phyloP scores from a whole-genome alignment of 345 rosid species.

The Salix caprea region DNA sequence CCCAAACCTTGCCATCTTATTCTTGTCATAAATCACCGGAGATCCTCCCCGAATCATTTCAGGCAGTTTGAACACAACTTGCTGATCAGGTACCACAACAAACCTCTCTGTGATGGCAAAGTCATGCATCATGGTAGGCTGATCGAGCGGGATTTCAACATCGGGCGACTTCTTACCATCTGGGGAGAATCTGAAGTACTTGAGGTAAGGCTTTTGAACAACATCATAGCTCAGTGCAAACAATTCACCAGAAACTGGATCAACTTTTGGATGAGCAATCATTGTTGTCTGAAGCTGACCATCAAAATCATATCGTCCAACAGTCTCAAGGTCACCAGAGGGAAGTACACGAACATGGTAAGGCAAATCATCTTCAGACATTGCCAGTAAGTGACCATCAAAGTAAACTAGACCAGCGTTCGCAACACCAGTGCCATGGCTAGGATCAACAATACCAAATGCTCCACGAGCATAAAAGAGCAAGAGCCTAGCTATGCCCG shows the following conservation, averaged over 20 bases:
- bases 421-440: slow-evolving; percentile 69
- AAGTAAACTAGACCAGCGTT: slow-evolving; percentile 88
- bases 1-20: slow-evolving; percentile 69
- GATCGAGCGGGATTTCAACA: slow-evolving; percentile 57
- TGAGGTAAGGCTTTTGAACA: slow-evolving; percentile 64
- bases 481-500: slow-evolving; percentile 71
- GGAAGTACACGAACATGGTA: slow-evolving; percentile 65
- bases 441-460: slow-evolving; percentile 58
- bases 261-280: slow-evolving; percentile 93
- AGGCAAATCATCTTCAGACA: slow-evolving; percentile 90
- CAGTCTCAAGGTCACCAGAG: slow-evolving; percentile 58
- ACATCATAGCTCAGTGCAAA: slow-evolving; percentile 83
- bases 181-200: slow-evolving; percentile 65
- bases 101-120: slow-evolving; percentile 74
- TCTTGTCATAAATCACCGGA: slow-evolving; percentile 74
- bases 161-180: slow-evolving; percentile 60
- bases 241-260: slow-evolving; percentile 61
- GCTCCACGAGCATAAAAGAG: slow-evolving; percentile 70
- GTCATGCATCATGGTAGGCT: slow-evolving; percentile 89
- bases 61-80: slow-evolving; percentile 72
- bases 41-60: slow-evolving; percentile 85
- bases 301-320: slow-evolving; percentile 59
- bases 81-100: slow-evolving; percentile 82
- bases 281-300: slow-evolving; percentile 59
- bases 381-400: slow-evolving; percentile 61